Percentiles rank a stretch among this genome's conserved stretches.
Evolutionary conservation across 1,284 basidiomycete genomes (phyloP).

Genomic region (Trichosporon asahii): DNA sequence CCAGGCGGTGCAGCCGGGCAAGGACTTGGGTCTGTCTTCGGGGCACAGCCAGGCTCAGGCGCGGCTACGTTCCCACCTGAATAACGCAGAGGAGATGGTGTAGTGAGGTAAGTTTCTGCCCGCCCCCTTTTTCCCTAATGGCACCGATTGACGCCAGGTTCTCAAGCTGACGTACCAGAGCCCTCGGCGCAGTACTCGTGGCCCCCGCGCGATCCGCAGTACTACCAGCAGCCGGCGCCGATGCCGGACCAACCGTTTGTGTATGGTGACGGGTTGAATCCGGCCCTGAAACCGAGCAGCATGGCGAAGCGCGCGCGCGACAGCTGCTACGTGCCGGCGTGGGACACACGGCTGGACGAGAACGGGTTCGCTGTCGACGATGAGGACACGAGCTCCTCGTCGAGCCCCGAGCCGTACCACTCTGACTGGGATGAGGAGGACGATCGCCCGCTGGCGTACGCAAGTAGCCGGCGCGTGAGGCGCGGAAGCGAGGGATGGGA

Average conservation of each 20-base stretch:
- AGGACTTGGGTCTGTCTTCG: neutral
- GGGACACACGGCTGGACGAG: conserved; percentile 50
- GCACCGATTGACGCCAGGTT: conserved; percentile 13
- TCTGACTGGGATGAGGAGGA: conserved; percentile 53
- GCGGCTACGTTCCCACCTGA: conserved; percentile 22
- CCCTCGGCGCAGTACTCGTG: conserved; percentile 52
- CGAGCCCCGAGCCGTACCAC: conserved; percentile 44
- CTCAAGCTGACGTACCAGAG: conserved; percentile 39
- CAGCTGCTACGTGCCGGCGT: conserved; percentile 56
- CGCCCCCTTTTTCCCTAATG: neutral
- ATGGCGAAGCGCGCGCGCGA: conserved; percentile 30
- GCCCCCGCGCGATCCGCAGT: conserved; percentile 56
- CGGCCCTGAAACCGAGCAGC: conserved; percentile 63
- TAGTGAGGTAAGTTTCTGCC: conserved; percentile 11
- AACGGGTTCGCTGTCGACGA: conserved; percentile 54
- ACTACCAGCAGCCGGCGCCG: conserved; percentile 35
- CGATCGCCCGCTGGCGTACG: conserved; percentile 23
- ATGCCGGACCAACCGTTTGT: conserved; percentile 68
- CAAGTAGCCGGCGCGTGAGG: conserved; percentile 50
- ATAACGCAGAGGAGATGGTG: conserved; percentile 18
- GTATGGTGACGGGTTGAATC: conserved; percentile 71
- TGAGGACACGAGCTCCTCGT: conserved; percentile 29
- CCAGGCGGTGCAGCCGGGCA: conserved; percentile 4
- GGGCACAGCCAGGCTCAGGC: conserved; percentile 20
- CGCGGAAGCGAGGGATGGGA: conserved; percentile 77